Evolutionary conservation across 1,139 yeast species (phyloP).

Genomic region (Yamadazyma friedrichii): DNA sequence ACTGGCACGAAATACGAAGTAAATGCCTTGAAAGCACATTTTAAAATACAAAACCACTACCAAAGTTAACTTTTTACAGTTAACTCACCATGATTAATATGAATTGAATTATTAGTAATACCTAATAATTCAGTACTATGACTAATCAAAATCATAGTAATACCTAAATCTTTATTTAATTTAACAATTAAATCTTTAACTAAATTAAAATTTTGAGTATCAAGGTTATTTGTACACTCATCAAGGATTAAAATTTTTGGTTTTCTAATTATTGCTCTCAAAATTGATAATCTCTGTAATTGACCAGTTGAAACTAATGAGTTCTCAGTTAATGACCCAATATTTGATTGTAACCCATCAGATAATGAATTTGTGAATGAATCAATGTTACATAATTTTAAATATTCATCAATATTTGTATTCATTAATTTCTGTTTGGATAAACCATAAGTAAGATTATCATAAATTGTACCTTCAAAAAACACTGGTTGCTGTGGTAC

Average conservation of each 20-base stretch:
- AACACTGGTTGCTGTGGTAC: constrained; percentile 70
- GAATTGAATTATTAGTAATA: constrained; percentile 40
- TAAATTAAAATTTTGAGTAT: constrained; percentile 47
- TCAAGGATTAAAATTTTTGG: constrained; percentile 69
- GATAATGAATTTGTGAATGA: constrained; percentile 55
- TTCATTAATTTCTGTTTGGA: constrained; percentile 20
- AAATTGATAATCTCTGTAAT: constrained; percentile 72
- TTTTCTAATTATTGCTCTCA: constrained; percentile 64
- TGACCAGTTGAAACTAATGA: constrained; percentile 76
- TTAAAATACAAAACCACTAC: too few species aligned
- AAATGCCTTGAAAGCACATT: too few species aligned
- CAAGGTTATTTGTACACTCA: constrained; percentile 81
- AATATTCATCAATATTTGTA: constrained; percentile 39
- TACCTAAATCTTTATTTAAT: constrained; percentile 24
- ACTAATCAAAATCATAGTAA: constrained; percentile 53
- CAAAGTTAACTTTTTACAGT: not conserved
- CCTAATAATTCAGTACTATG: constrained; percentile 60
- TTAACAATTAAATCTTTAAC: constrained; percentile 44
- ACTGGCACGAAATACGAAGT: too few species aligned
- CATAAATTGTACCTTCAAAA: constrained; percentile 65
- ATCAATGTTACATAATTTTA: constrained; percentile 48
- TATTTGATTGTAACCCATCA: constrained; percentile 52
- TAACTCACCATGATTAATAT: constrained; percentile 11
- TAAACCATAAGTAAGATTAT: constrained; percentile 67
- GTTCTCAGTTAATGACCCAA: constrained; percentile 48